Base-by-base conservation (phyloP, 2,329 filamentous ascomycete species). In the Xylaria sp. region DNA sequence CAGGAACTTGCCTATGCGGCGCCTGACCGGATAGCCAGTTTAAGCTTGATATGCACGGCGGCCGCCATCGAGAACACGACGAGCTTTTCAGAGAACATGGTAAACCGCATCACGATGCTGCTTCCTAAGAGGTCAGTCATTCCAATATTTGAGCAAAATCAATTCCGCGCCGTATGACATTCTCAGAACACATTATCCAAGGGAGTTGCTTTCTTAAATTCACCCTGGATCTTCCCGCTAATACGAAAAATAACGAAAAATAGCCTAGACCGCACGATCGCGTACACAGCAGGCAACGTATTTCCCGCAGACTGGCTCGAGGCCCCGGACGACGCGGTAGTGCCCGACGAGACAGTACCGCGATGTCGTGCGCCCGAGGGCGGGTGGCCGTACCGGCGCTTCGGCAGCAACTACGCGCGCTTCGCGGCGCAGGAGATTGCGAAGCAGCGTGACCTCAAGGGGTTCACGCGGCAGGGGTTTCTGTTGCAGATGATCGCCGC, bases 391-490 rank as follows among this genome's bases (percentile, higher is more conserved):
- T 70, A 71, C 42, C 74, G 83, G 44, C 80, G 79, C 9, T 97
- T 96, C 78, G 86, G 86, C 4, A 93, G 85, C 61, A 96, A 95
- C 77, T 93, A 89, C 67, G 92, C 96, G 81, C 90, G 94, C 5
- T 95, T 94, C 76, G 90, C 92, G 31, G 93, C 94, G 0, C 89
- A 91, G 72, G 93, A 97, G 80, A 80, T 97, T 71, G 84, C 83
- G 75, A 97, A 97, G 82, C 86, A 91, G 20, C 81, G 84, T 17
- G 85, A 92, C 66, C 81, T 84, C 0, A 81, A 83, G 0, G 83
- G 68, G 6, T 95, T 93, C 78, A 88, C 87, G 3, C 85, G 83
- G 56, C 83, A 83, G 38, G 92, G 92, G 1, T 93, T 96, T 78
- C 77, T 96, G 38, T 83, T 92, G 73, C 94, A 97, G 82, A 86